Conservation (phyloP, 2,329 filamentous ascomycete genomes). For the Phyllosticta citriasiana region DNA sequence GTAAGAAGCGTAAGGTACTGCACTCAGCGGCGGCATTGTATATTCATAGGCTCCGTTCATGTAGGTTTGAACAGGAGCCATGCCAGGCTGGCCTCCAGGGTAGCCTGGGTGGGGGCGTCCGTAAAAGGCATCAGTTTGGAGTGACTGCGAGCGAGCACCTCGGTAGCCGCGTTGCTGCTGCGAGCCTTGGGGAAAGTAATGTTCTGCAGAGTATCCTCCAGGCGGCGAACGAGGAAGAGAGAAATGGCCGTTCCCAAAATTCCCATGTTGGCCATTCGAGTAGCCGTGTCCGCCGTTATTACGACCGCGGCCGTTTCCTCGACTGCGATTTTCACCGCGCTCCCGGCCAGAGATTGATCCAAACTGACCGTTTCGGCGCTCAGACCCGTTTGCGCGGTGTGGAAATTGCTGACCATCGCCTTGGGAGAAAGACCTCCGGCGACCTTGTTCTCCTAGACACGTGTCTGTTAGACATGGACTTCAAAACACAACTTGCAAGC, state of each 20-base stretch:
- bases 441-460: slow-evolving; percentile 16
- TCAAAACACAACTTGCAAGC: not conserved
- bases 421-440: slow-evolving; percentile 20
- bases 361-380: slow-evolving; percentile 27
- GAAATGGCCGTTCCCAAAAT: slow-evolving; percentile 26
- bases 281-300: slow-evolving; percentile 27
- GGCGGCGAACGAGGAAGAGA: slow-evolving; percentile 28
- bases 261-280: slow-evolving; percentile 16
- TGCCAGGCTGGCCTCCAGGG: slow-evolving; percentile 26
- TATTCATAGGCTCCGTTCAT: slow-evolving; percentile 49
- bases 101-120: slow-evolving; percentile 24
- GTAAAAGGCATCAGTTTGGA: slow-evolving; percentile 47
- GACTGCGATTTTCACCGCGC: slow-evolving; percentile 34
- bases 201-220: slow-evolving; percentile 21
- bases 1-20: slow-evolving; percentile 48
- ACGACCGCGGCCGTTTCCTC: slow-evolving; percentile 38
- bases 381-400: slow-evolving; percentile 8
- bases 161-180: slow-evolving; percentile 36
- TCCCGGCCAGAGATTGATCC: slow-evolving; percentile 30
- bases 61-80: slow-evolving; percentile 39
- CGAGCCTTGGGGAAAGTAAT: slow-evolving; percentile 22
- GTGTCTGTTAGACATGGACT: not conserved
- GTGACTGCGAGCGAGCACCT: slow-evolving; percentile 51
- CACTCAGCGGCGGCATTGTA: slow-evolving; percentile 44
- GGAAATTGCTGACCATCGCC: slow-evolving; percentile 20